These are phyloP conservation scores for Eucalyptus marginata DNA, from an alignment of 345 rosid species.

Conservation along the genomic window DNA sequence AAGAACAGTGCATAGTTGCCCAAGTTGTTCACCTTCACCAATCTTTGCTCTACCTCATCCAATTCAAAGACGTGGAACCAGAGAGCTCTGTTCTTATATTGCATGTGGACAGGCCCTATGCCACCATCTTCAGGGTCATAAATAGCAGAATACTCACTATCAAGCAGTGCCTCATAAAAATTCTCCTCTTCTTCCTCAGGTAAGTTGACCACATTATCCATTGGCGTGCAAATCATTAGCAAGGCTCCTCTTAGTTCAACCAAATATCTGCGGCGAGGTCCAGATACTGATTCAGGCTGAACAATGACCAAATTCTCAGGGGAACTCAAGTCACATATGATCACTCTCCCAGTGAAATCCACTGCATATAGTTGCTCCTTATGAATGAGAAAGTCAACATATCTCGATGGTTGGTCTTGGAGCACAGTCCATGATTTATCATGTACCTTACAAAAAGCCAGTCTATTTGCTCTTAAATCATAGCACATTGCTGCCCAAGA, in stretches of 20 bases:
- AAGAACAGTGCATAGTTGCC: neutral
- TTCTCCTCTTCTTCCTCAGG: neutral
- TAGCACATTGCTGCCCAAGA: neutral
- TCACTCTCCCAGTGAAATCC: neutral
- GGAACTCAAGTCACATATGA: neutral
- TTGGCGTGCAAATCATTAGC: neutral
- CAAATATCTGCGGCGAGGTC: neutral
- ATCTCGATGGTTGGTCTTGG: neutral
- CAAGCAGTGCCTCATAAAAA: neutral
- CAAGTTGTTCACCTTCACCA: neutral
- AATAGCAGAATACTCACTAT: neutral
- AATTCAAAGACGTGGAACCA: neutral
- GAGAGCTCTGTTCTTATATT: neutral
- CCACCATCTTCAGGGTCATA: neutral
- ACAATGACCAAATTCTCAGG: neutral
- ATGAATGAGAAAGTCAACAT: neutral
- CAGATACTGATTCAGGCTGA: neutral
- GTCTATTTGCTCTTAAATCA: neutral
- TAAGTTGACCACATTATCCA: neutral
- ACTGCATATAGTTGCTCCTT: neutral
- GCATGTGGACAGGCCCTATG: neutral
- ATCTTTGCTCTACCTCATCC: neutral
- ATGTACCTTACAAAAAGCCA: neutral
- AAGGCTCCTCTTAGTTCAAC: neutral
- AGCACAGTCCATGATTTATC: neutral